phyloP scores from a whole-genome alignment of 352 stramenopile species.

The Globisporangium orthogonon region DNA sequence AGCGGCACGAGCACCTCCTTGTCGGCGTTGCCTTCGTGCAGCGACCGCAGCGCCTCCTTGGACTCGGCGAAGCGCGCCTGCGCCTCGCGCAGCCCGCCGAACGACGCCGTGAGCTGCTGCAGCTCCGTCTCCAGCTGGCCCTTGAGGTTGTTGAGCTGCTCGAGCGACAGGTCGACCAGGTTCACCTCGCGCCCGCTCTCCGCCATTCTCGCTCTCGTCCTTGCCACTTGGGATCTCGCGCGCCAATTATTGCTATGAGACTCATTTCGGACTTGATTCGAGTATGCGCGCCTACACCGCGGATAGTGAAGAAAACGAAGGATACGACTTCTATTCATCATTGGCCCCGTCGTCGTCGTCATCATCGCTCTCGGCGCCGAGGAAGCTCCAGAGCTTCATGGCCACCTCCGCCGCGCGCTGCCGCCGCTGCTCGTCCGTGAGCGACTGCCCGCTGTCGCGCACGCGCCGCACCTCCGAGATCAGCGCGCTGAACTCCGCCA shows the following conservation, averaged over 20 bases:
- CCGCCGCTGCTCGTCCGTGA: constrained; percentile 59
- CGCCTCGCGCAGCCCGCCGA: constrained; percentile 63
- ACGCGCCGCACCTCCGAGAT: constrained; percentile 62
- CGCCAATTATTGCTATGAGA: not conserved
- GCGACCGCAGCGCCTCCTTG: constrained; percentile 58
- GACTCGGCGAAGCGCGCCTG: constrained; percentile 77
- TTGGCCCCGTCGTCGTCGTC: constrained; percentile 37
- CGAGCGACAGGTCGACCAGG: constrained; percentile 86
- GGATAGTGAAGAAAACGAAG: not conserved
- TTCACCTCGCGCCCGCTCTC: constrained; percentile 50
- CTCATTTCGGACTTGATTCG: not conserved
- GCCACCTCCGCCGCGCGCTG: constrained; percentile 65
- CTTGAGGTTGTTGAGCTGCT: constrained; percentile 92
- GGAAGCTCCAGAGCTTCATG: constrained; percentile 69
- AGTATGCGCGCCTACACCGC: not conserved
- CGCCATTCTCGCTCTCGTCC: constrained; percentile 25
- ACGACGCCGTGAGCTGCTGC: constrained; percentile 67
- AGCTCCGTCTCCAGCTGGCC: constrained; percentile 83
- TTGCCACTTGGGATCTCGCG: not conserved
- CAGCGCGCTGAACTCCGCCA: constrained; percentile 53
- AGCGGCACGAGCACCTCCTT: constrained; percentile 92
- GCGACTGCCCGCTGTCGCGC: constrained; percentile 37
- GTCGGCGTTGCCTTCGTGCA: constrained; percentile 49
- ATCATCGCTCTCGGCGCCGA: too few relatives aligned
- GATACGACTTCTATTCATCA: not conserved